Evolutionary conservation across 495 filamentous ascomycete genomes (phyloP), one percentile per base, ranked within the genome.

Genomic region (Xylaria cubensis): DNA sequence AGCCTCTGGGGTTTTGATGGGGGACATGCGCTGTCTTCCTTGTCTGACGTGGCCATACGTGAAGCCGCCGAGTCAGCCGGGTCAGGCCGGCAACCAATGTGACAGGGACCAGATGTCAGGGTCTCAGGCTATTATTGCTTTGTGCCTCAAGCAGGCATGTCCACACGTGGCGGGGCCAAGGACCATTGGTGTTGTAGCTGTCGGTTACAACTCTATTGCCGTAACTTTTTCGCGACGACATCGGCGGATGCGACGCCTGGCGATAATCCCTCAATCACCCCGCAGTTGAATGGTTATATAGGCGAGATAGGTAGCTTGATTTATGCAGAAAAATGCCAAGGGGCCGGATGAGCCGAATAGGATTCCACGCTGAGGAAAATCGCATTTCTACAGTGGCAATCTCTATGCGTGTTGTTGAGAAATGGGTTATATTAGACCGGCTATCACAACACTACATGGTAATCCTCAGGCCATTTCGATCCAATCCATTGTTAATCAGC

Each of bases 31-130:
- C 44, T 72, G 70, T 65, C 63, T 66, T n/a, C 24, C 46, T 51
- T 66, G 62, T 72, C 70, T 72, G 70, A 72, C 70, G 70, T 72
- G 70, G 70, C 70, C 63, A 51, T 66, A 66, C 36, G 63, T 67
- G 70, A 58, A 36, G 63, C 46, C 42, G 70, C 63, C 70, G 63
- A 72, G 51, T 72, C 70, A 67, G 58, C 67, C 67, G 68, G 58
- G 56, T 70, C 68, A 70, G 68, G 44, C 58, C 68, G 70, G 70
- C 51, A 66, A 58, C 62, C 51, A 63, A 50, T 48, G 63, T 50
- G 41, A 67, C 70, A 66, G 51, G 70, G 63, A 53, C 61, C 51
- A 66, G 24, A 71, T 56, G 41, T 42, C 61, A 64, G 48, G 61
- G 62, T 36, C 69, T 64, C 61, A 50, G 50, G 69, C 51, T 19